phyloP scores from a whole-genome alignment of 768 basidiomycete genomes.

The Lactarius sanguifluus region DNA sequence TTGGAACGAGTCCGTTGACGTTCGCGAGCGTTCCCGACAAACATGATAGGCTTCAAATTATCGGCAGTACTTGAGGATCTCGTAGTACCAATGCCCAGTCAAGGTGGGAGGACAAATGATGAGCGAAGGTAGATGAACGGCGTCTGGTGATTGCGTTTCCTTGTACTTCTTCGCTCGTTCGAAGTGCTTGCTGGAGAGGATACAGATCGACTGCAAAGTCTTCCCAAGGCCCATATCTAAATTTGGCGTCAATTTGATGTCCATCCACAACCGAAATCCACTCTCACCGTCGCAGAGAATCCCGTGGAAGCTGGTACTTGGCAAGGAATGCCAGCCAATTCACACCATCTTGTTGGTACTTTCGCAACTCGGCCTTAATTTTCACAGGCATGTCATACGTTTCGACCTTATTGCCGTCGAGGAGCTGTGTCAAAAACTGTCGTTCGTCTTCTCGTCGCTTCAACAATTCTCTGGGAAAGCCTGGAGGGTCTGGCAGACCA shows the following conservation, averaged over 20 bases:
- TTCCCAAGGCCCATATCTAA: conserved; percentile 99
- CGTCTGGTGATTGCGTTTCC: conserved; percentile 66
- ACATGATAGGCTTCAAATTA: conserved; percentile 80
- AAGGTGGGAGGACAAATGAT: conserved; percentile 97
- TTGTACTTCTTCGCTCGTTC: conserved; percentile 74
- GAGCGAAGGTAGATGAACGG: conserved; percentile 86
- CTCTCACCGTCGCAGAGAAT: conserved; percentile 92
- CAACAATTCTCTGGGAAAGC: conserved; percentile 85
- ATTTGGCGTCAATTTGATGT: conserved; percentile 18
- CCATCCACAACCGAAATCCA: not conserved
- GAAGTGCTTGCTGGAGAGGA: conserved; percentile 89
- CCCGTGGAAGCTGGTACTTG: conserved; percentile 97
- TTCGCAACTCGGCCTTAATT: conserved; percentile 92
- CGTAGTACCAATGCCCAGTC: conserved; percentile 99
- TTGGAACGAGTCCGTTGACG: conserved; percentile 65
- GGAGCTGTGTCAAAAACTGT: conserved; percentile 87
- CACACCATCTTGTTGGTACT: conserved; percentile 98
- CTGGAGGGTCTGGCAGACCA: conserved; percentile 93
- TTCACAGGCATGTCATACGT: conserved; percentile 81
- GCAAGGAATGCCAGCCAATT: conserved; percentile 98
- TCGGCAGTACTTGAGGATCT: conserved; percentile 91
- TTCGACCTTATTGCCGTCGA: conserved; percentile 94
- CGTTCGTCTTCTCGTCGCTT: conserved; percentile 85
- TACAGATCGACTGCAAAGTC: conserved; percentile 96
- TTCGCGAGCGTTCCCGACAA: conserved; percentile 85